Evolutionary conservation across 106 monocot genomes (phyloP).

Genomic region (Dendrobium chrysotoxum): DNA sequence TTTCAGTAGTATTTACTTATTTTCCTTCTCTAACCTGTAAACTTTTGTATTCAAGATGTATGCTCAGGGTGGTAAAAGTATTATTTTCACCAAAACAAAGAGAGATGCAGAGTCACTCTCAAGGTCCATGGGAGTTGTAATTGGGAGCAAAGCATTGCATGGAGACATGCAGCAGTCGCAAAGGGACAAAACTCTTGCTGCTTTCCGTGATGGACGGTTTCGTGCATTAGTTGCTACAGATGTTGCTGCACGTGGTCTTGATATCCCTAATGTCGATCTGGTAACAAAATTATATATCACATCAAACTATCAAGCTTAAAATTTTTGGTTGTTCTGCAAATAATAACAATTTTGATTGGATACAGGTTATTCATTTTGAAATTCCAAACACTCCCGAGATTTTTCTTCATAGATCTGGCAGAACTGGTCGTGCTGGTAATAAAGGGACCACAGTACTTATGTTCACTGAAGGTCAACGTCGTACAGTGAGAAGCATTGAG

Average conservation of each 20-base stretch:
- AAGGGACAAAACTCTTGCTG: slow-evolving; percentile 35
- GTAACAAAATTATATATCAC: neutral
- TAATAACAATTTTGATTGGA: neutral
- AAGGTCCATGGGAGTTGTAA: slow-evolving; percentile 30
- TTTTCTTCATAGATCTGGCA: slow-evolving; percentile 46
- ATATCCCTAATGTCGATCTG: slow-evolving; percentile 42
- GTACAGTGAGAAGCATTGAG: slow-evolving; percentile 27
- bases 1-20: neutral
- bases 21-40: neutral
- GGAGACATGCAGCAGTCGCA: slow-evolving; percentile 48
- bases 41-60: slow-evolving; percentile 23
- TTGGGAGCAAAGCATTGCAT: slow-evolving; percentile 43
- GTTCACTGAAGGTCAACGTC: slow-evolving; percentile 33
- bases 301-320: neutral
- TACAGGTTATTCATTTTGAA: slow-evolving; percentile 49
- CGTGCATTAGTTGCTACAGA: slow-evolving; percentile 44
- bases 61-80: slow-evolving; percentile 37
- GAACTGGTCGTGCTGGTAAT: slow-evolving; percentile 47
- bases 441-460: slow-evolving; percentile 37
- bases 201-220: slow-evolving; percentile 37
- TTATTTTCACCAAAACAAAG: slow-evolving; percentile 47
- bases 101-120: slow-evolving; percentile 41
- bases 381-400: slow-evolving; percentile 34
- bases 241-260: slow-evolving; percentile 11
- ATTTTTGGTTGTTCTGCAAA: neutral